These are phyloP conservation scores for Porcisia hertigi DNA, from an alignment of 208 protist species.

Conservation along the genomic window DNA sequence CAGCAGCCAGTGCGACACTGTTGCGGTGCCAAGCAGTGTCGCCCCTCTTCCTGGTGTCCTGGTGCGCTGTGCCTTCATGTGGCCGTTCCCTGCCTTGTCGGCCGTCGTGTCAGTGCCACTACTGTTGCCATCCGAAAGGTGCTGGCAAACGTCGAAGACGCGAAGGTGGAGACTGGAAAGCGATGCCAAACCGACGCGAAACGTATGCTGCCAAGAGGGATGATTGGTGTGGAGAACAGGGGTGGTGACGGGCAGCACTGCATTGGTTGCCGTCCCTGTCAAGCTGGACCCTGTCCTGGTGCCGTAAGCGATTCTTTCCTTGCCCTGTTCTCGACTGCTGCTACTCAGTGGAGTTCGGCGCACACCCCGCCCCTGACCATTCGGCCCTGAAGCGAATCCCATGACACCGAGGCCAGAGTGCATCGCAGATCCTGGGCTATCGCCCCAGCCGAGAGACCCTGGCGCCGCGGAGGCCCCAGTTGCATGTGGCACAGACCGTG, in stretches of 20 bases:
- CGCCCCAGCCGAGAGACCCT: background rate
- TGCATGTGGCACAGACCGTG: background rate
- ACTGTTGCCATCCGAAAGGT: background rate
- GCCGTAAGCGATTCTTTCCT: background rate
- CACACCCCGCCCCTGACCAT: background rate
- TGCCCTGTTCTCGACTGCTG: background rate
- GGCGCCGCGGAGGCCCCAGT: background rate
- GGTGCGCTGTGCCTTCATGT: background rate
- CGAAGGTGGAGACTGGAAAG: constrained; percentile 29
- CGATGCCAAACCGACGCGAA: constrained; percentile 24
- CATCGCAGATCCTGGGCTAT: background rate
- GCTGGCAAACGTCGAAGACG: constrained; percentile 26
- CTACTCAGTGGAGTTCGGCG: background rate
- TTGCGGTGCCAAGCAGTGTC: constrained; percentile 17
- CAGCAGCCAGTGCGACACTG: constrained; percentile 24
- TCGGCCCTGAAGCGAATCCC: background rate
- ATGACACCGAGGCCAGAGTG: background rate
- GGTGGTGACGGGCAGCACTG: constrained; percentile 25
- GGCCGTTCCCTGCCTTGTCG: background rate
- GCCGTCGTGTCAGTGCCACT: background rate
- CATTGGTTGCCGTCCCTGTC: background rate
- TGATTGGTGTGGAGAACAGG: constrained; percentile 16
- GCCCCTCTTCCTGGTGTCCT: background rate
- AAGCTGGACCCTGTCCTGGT: background rate
- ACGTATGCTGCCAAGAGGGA: constrained; percentile 38